Evolutionary conservation across 2,329 filamentous ascomycete genomes (phyloP).

Genomic region (Cyclaneusma minus): DNA sequence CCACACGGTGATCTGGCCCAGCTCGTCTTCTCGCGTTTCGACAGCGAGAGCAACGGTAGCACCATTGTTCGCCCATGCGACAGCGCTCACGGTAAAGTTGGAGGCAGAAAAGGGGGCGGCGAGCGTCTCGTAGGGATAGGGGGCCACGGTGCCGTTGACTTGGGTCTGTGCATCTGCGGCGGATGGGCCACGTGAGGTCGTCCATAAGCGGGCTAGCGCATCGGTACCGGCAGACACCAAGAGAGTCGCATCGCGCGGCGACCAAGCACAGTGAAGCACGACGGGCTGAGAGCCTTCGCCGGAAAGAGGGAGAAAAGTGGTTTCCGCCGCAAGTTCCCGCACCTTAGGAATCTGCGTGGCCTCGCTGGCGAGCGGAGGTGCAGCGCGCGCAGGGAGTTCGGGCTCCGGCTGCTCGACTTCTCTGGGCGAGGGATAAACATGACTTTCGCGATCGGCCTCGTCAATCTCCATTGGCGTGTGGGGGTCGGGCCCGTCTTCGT

Average conservation of each 20-base stretch:
- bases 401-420: slow-evolving; percentile 39
- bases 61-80: slow-evolving; percentile 45
- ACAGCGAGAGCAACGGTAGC: slow-evolving; percentile 40
- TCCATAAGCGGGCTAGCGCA: slow-evolving; percentile 56
- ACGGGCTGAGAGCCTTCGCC: slow-evolving; percentile 34
- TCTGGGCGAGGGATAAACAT: slow-evolving; percentile 48
- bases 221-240: slow-evolving; percentile 54
- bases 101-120: slow-evolving; percentile 36
- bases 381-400: too few relatives aligned
- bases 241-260: slow-evolving; percentile 46
- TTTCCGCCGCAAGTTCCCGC: slow-evolving; percentile 40
- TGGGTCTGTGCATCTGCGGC: slow-evolving; percentile 22
- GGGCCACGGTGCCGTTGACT: slow-evolving; percentile 17
- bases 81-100: slow-evolving; percentile 37
- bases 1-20: slow-evolving; percentile 38
- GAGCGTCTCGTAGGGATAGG: slow-evolving; percentile 27
- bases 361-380: too few relatives aligned
- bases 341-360: slow-evolving; percentile 51
- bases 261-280: slow-evolving; percentile 55
- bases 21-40: slow-evolving; percentile 31
- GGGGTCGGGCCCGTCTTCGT: slow-evolving; percentile 32
- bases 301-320: slow-evolving; percentile 42
- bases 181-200: slow-evolving; percentile 35
- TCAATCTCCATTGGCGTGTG: slow-evolving; percentile 47
- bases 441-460: slow-evolving; percentile 30